These are phyloP conservation scores for Lipomyces oligophaga DNA, from an alignment of 805 yeast species.

Conservation along the genomic window DNA sequence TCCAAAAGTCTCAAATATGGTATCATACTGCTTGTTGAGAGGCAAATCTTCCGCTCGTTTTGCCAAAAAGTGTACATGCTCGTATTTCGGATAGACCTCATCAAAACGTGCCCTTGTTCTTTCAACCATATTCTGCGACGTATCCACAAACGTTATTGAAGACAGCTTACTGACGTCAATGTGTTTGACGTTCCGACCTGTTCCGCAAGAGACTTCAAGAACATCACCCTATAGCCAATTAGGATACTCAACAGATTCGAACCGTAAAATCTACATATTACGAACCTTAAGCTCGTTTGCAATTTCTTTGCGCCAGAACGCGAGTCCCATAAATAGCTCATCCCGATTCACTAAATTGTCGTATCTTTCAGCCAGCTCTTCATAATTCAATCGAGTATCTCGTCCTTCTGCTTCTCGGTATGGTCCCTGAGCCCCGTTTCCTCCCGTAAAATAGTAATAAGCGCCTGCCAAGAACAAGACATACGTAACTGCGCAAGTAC, in stretches of 20 bases:
- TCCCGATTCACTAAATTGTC: conserved; percentile 77
- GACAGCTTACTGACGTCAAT: conserved; percentile 45
- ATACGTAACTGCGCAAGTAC: conserved; percentile 19
- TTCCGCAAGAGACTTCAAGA: conserved; percentile 91
- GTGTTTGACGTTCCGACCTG: conserved; percentile 86
- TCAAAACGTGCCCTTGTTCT: conserved; percentile 70
- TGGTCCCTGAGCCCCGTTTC: conserved; percentile 9
- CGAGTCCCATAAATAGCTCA: conserved; percentile 58
- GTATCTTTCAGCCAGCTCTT: conserved; percentile 71
- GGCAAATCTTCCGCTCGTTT: conserved; percentile 70
- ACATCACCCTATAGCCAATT: conserved; percentile 86
- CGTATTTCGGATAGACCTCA: conserved; percentile 59
- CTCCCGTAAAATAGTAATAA: conserved; percentile 13
- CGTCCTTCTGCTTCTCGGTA: conserved; percentile 57
- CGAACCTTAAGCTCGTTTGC: conserved; percentile 37
- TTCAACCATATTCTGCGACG: conserved; percentile 82
- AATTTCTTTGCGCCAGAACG: conserved; percentile 48
- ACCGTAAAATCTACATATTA: conserved; percentile 28
- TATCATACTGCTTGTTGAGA: conserved; percentile 62
- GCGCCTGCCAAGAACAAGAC: conserved; percentile 17
- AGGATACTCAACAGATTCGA: conserved; percentile 47
- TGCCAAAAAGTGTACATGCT: conserved; percentile 82
- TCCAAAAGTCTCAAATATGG: conserved; percentile 91
- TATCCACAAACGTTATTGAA: conserved; percentile 80
- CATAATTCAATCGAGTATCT: conserved; percentile 79